A percentile compares a stretch with the other conserved stretches of the same genome.
These are phyloP conservation scores for Penicillium robsamsonii DNA, from an alignment of 495 filamentous ascomycete species.

Conservation along the genomic window DNA sequence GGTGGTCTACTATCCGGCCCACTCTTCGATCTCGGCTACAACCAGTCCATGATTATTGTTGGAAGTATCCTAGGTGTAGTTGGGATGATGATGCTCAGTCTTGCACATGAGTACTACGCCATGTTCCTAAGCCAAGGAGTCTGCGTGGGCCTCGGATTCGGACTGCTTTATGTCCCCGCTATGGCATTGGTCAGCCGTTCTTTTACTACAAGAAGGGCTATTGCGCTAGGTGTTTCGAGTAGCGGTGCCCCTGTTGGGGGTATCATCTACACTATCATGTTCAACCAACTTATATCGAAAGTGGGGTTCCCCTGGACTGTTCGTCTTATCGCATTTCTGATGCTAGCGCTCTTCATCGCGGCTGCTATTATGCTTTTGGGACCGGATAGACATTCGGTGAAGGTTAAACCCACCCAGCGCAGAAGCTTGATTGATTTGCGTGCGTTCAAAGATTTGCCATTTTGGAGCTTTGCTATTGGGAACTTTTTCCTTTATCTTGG, in stretches of 20 bases:
- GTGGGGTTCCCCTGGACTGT: conserved; percentile 54
- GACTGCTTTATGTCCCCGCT: conserved; percentile 40
- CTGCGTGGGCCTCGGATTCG: conserved; percentile 34
- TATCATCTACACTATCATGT: conserved; percentile 53
- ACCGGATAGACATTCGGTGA: conserved; percentile 1
- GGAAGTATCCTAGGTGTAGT: conserved; percentile 34
- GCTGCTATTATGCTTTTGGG: conserved; percentile 36
- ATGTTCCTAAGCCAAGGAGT: conserved; percentile 39
- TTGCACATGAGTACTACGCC: conserved; percentile 31
- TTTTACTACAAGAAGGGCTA: conserved; percentile 33
- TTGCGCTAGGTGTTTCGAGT: conserved; percentile 47
- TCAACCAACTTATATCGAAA: conserved; percentile 41
- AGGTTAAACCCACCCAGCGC: neutral
- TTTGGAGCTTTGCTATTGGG: conserved; percentile 28
- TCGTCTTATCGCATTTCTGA: conserved; percentile 49
- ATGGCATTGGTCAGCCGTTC: conserved; percentile 39
- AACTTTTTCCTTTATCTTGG: conserved; percentile 55
- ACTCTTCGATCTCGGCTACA: conserved; percentile 44
- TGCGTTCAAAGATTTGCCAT: conserved; percentile 33
- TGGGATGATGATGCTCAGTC: conserved; percentile 46
- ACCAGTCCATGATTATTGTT: conserved; percentile 23
- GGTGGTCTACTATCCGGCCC: conserved; percentile 41
- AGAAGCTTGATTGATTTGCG: conserved; percentile 18
- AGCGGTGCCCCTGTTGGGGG: conserved; percentile 46
- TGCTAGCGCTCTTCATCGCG: conserved; percentile 41